A percentile compares a stretch with the other conserved stretches of the same genome.
phyloP scores from a whole-genome alignment of 805 yeast species.

The Kodamaea neixiangensis region DNA sequence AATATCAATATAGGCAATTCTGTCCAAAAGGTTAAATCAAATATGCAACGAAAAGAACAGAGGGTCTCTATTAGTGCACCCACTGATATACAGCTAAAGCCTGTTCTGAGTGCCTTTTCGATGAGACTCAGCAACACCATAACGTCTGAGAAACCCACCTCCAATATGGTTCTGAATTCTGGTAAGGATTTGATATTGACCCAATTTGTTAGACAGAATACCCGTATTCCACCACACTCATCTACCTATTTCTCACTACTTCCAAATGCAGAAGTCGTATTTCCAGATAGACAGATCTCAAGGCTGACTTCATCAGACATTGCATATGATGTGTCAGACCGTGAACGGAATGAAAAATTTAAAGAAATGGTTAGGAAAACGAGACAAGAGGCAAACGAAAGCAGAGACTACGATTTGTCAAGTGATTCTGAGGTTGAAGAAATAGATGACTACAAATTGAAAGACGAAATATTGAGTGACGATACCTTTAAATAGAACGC shows the following conservation, averaged over 20 bases:
- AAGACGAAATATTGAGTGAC: slow-evolving; percentile 47
- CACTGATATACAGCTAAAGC: too few species aligned
- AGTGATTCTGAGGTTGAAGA: slow-evolving; percentile 20
- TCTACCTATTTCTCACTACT: slow-evolving; percentile 1
- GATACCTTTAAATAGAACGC: too few species aligned
- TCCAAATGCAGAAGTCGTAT: neutral
- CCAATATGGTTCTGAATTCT: neutral
- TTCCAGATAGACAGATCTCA: neutral
- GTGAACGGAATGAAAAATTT: slow-evolving; percentile 21
- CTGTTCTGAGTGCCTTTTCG: too few species aligned
- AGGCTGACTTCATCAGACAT: neutral
- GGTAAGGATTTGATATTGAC: neutral
- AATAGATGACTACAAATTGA: slow-evolving; percentile 42
- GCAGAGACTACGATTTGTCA: slow-evolving; percentile 17
- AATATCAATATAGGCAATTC: neutral
- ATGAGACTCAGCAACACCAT: too few species aligned
- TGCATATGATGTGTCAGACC: slow-evolving; percentile 21
- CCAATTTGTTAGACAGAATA: neutral
- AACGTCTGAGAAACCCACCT: too few species aligned
- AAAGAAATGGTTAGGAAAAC: slow-evolving; percentile 15
- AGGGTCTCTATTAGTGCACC: too few species aligned
- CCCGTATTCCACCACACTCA: slow-evolving; percentile 7
- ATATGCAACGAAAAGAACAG: neutral
- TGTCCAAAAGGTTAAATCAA: neutral
- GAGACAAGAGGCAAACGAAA: slow-evolving; percentile 9